phyloP scores from a whole-genome alignment of 352 stramenopile genomes.

The Globisporangium paddicum region DNA sequence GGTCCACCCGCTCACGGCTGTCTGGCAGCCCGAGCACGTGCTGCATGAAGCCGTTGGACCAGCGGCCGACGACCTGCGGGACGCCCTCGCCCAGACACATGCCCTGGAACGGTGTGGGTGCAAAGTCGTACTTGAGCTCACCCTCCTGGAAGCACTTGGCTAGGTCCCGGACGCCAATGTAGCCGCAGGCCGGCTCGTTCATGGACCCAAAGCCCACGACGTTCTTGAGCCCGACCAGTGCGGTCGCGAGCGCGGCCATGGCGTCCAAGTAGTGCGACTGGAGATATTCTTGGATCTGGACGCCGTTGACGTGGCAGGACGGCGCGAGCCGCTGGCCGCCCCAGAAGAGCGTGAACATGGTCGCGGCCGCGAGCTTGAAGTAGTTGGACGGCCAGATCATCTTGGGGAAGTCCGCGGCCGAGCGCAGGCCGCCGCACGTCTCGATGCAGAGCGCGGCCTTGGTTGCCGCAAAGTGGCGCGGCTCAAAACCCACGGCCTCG shows the following conservation, averaged over 20 bases:
- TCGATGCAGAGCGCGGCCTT: slow-evolving; percentile 76
- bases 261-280: slow-evolving; percentile 85
- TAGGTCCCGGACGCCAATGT: slow-evolving; percentile 63
- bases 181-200: slow-evolving; percentile 86
- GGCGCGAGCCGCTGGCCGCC: slow-evolving; percentile 71
- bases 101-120: slow-evolving; percentile 75
- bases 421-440: slow-evolving; percentile 31
- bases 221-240: slow-evolving; percentile 66
- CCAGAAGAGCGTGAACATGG: slow-evolving; percentile 92
- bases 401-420: slow-evolving; percentile 55
- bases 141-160: slow-evolving; percentile 40
- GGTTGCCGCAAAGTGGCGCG: slow-evolving; percentile 63
- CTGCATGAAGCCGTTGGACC: slow-evolving; percentile 72
- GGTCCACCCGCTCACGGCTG: slow-evolving; percentile 42
- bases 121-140: slow-evolving; percentile 69
- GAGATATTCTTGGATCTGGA: slow-evolving; percentile 83
- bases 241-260: slow-evolving; percentile 58
- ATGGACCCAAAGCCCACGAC: slow-evolving; percentile 90
- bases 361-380: slow-evolving; percentile 85
- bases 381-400: slow-evolving; percentile 94
- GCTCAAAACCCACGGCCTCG: slow-evolving; percentile 68
- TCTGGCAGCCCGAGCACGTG: slow-evolving; percentile 59
- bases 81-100: slow-evolving; percentile 76
- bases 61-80: slow-evolving; percentile 54
- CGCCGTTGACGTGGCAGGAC: slow-evolving; percentile 54